phyloP scores from a whole-genome alignment of 371 early-diverging fungal genomes.

The Zychaea mexicana region DNA sequence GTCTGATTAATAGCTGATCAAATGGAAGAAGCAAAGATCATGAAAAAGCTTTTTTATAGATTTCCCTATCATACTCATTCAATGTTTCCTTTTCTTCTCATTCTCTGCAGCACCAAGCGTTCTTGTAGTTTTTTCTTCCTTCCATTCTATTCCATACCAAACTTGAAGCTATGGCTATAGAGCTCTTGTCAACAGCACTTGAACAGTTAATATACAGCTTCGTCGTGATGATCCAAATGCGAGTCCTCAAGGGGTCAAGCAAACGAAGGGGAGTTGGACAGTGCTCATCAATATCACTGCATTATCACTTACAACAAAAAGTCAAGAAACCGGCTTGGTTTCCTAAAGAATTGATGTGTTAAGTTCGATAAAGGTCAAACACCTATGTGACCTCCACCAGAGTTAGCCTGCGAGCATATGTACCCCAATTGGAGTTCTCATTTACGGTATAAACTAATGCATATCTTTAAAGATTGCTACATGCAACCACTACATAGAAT shows the following conservation, averaged over 20 bases:
- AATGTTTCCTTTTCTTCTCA: too few species aligned
- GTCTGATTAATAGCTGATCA: constrained; percentile 46
- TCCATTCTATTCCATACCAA: too few species aligned
- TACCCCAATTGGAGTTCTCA: constrained; percentile 32
- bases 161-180: constrained; percentile 68
- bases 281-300: neutral
- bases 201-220: constrained; percentile 60
- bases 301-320: constrained; percentile 17
- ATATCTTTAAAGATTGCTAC: constrained; percentile 35
- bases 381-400: too few species aligned
- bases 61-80: too few species aligned
- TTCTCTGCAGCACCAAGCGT: too few species aligned
- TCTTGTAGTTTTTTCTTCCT: too few species aligned
- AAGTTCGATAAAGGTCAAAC: too few species aligned
- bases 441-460: constrained; percentile 41
- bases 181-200: constrained; percentile 49
- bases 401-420: too few species aligned
- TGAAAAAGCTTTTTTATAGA: constrained; percentile 33
- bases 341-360: too few species aligned
- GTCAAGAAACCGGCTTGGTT: constrained; percentile 43
- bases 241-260: constrained; percentile 10
- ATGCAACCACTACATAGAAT: constrained; percentile 29
- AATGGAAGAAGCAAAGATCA: constrained; percentile 41
- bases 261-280: too few species aligned
- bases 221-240: constrained; percentile 70